Conservation (phyloP, 1,284 basidiomycete species). For the Ustilago lituana region DNA sequence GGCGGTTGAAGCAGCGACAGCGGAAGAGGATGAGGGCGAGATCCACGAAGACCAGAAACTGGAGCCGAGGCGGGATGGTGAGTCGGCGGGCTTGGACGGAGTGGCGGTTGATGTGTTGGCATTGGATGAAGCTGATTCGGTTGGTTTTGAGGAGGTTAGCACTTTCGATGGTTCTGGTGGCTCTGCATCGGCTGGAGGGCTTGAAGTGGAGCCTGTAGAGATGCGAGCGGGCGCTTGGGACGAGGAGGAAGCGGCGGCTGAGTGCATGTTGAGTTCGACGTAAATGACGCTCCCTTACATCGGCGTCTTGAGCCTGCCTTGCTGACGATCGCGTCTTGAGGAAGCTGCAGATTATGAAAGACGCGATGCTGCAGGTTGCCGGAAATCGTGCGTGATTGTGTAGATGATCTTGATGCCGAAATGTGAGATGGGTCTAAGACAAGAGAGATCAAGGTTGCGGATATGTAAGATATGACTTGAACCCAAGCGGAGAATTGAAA, state of each 20-base stretch:
- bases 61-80: constrained; percentile 40
- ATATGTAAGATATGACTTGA: not conserved
- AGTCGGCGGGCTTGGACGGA: constrained; percentile 7
- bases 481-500: not conserved
- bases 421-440: not conserved
- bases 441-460: not conserved
- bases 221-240: constrained; percentile 8
- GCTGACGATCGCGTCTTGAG: too few relatives aligned
- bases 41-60: constrained; percentile 52
- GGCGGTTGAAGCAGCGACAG: constrained; percentile 50
- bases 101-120: not conserved
- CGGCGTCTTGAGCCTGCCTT: constrained; percentile 2
- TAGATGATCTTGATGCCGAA: not conserved
- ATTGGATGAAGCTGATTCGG: not conserved
- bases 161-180: constrained; percentile 32
- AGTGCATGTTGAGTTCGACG: constrained; percentile 14
- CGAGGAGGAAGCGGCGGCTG: constrained; percentile 15
- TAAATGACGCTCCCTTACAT: not conserved
- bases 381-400: too few relatives aligned
- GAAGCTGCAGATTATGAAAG: not conserved
- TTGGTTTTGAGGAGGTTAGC: not conserved
- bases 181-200: constrained; percentile 7
- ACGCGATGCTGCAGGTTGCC: not conserved
- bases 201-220: not conserved
- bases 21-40: constrained; percentile 52